A percentile compares a stretch with the other conserved stretches of the same genome.
phyloP scores from a whole-genome alignment of 75 land plant species.

The Cryptomeria japonica region DNA sequence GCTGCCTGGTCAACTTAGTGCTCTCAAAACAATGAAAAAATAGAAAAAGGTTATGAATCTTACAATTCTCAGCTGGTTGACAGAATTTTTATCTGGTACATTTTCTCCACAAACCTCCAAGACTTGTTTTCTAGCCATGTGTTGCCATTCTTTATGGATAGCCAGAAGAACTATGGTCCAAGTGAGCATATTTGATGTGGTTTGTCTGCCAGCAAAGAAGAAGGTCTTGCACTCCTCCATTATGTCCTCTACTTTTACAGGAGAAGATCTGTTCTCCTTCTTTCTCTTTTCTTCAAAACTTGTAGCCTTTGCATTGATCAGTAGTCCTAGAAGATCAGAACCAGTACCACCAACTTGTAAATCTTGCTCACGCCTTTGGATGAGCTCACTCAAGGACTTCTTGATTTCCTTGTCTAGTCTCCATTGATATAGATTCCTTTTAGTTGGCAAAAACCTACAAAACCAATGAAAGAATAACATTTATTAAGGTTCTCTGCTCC shows the following conservation, averaged over 20 bases:
- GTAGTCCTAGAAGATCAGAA: conserved; percentile 32
- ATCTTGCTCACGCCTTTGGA: conserved; percentile 29
- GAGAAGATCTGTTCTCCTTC: conserved; percentile 1
- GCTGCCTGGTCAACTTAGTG: not conserved
- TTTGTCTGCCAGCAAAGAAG: conserved; percentile 59
- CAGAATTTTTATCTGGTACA: not conserved
- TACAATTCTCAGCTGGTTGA: conserved; percentile 4
- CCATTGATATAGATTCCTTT: conserved; percentile 21
- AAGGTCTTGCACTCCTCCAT: conserved; percentile 63
- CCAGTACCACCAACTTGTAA: conserved; percentile 12
- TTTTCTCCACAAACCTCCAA: conserved; percentile 22
- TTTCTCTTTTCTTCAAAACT: not conserved
- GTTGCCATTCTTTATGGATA: conserved; percentile 43
- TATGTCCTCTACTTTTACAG: conserved; percentile 25
- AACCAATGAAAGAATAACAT: not conserved
- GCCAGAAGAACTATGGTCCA: conserved; percentile 44
- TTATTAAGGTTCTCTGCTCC: not conserved
- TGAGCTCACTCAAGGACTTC: conserved; percentile 27
- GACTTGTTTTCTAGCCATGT: conserved; percentile 26
- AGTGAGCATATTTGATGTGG: conserved; percentile 35
- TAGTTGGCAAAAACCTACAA: conserved; percentile 39
- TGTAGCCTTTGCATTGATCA: conserved; percentile 42
- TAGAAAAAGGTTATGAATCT: not conserved
- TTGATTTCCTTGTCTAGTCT: conserved; percentile 24
- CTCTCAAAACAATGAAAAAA: not conserved